These are phyloP conservation scores for Hypoxylon sp. DNA, from an alignment of 2,329 filamentous ascomycete species.

Conservation along the genomic window DNA sequence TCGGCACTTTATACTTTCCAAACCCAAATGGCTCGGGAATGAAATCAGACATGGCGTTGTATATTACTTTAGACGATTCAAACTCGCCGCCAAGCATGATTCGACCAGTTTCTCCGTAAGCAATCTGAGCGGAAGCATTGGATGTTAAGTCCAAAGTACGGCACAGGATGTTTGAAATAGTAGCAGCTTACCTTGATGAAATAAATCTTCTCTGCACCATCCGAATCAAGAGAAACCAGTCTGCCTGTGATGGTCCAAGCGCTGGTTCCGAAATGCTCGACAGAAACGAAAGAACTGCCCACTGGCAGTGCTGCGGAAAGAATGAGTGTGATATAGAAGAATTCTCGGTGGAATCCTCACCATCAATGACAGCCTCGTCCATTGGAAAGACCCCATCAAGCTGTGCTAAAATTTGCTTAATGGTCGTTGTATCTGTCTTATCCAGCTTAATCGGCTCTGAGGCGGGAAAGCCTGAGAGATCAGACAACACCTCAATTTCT, in stretches of 20 bases:
- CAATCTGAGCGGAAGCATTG: neutral
- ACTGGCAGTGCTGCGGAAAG: conserved; percentile 1
- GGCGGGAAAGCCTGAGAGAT: neutral
- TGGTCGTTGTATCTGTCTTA: conserved; percentile 2
- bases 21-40: conserved; percentile 16
- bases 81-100: conserved; percentile 39
- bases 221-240: conserved; percentile 3
- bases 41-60: conserved; percentile 4
- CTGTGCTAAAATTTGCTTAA: conserved; percentile 1
- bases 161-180: neutral
- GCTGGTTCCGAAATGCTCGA: conserved; percentile 13
- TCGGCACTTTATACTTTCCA: conserved; percentile 3
- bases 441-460: neutral
- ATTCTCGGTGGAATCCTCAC: neutral
- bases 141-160: neutral
- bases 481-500: neutral
- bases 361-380: conserved; percentile 3
- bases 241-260: conserved; percentile 7
- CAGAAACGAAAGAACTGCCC: conserved; percentile 6
- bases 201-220: conserved; percentile 8
- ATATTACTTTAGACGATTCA: conserved; percentile 28
- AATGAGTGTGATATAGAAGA: neutral
- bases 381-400: conserved; percentile 9
- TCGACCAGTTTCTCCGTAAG: conserved; percentile 19
- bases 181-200: conserved; percentile 4